A percentile compares a stretch with the other conserved stretches of the same genome.
Evolutionary conservation across 371 early-diverging fungal genomes (phyloP).

Genomic region (Apophysomyces elegans): DNA sequence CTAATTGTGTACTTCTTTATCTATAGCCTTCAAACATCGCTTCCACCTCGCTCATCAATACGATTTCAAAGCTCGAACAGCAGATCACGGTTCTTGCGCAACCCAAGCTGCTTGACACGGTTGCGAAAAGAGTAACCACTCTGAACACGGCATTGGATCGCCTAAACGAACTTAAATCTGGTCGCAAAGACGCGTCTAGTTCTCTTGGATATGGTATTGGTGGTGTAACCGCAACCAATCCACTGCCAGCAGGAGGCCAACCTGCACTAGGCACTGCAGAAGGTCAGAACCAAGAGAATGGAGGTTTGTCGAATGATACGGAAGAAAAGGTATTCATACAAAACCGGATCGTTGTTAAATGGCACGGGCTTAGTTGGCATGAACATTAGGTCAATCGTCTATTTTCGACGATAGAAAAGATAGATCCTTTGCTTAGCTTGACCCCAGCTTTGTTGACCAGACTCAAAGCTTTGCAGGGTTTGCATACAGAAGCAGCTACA

Average conservation of each 20-base stretch:
- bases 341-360: background rate
- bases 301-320: slow-evolving; percentile 23
- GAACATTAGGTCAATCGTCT: slow-evolving; percentile 64
- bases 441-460: slow-evolving; percentile 83
- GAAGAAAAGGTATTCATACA: slow-evolving; percentile 31
- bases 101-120: slow-evolving; percentile 78
- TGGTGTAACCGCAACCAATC: slow-evolving; percentile 10
- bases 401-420: slow-evolving; percentile 70
- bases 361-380: background rate
- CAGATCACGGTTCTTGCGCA: slow-evolving; percentile 79
- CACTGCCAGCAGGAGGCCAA: slow-evolving; percentile 3
- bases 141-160: slow-evolving; percentile 77
- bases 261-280: slow-evolving; percentile 20
- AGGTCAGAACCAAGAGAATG: slow-evolving; percentile 17
- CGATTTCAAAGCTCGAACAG: slow-evolving; percentile 79
- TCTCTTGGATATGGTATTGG: slow-evolving; percentile 25
- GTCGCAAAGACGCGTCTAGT: slow-evolving; percentile 50
- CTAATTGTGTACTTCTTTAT: background rate
- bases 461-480: slow-evolving; percentile 74
- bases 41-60: slow-evolving; percentile 60
- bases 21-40: slow-evolving; percentile 43
- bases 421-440: slow-evolving; percentile 80
- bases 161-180: slow-evolving; percentile 68
- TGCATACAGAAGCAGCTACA: slow-evolving; percentile 85
- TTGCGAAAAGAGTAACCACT: slow-evolving; percentile 72